A percentile compares a stretch with the other conserved stretches of the same genome.
phyloP scores from a whole-genome alignment of 208 protist genomes.

The Crithidia sp. region DNA sequence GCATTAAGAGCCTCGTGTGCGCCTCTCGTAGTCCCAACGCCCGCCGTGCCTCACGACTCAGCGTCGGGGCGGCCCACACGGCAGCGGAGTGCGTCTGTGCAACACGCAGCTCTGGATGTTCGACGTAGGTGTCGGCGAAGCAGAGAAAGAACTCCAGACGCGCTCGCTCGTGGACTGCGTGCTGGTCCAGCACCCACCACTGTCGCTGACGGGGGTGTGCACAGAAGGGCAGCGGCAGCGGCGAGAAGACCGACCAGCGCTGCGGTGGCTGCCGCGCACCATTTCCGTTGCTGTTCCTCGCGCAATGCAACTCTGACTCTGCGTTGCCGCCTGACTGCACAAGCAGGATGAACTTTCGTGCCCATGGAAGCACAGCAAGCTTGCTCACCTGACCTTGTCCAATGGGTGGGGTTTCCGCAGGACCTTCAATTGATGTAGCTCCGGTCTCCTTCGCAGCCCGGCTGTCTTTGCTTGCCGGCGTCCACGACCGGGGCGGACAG shows the following conservation, averaged over 20 bases:
- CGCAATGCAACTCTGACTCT: too few relatives aligned
- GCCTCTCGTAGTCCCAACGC: slow-evolving; percentile 12
- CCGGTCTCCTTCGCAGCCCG: background rate
- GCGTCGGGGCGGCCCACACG: background rate
- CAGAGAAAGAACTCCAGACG: slow-evolving; percentile 75
- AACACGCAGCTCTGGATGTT: slow-evolving; percentile 17
- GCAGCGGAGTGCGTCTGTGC: too few relatives aligned
- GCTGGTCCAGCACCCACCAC: slow-evolving; percentile 71
- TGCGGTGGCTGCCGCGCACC: too few relatives aligned
- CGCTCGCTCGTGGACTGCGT: slow-evolving; percentile 81
- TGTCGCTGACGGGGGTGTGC: slow-evolving; percentile 10
- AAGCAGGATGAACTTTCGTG: slow-evolving; percentile 40
- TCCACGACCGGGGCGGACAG: slow-evolving; percentile 21
- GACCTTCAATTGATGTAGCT: background rate
- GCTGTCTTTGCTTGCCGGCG: background rate
- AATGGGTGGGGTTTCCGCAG: slow-evolving; percentile 7
- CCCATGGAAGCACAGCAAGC: slow-evolving; percentile 36
- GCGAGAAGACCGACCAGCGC: too few relatives aligned
- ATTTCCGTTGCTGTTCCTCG: too few relatives aligned
- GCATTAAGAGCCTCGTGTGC: slow-evolving; percentile 10
- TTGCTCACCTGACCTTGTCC: background rate
- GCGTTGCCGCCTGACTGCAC: background rate
- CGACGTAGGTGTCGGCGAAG: slow-evolving; percentile 77
- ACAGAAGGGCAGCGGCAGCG: background rate
- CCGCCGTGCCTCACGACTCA: slow-evolving; percentile 14